Percentiles rank a stretch among this genome's conserved stretches.
Evolutionary conservation across 805 yeast species (phyloP).

Genomic region (Saccharomycodes ludwigii): DNA sequence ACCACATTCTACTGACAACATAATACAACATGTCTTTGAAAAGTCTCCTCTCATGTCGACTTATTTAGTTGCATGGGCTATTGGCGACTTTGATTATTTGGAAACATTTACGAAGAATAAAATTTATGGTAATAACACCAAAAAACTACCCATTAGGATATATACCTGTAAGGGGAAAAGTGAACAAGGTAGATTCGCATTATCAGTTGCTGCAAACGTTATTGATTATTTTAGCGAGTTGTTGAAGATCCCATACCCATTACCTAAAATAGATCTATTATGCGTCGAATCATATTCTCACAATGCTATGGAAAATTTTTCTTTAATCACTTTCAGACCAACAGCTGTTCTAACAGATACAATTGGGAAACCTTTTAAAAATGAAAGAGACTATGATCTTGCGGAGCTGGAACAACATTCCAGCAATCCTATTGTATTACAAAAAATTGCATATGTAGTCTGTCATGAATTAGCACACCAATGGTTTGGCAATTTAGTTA

Average conservation of each 20-base stretch:
- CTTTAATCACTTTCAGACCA: slow-evolving; percentile 67
- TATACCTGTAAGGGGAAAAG: slow-evolving; percentile 72
- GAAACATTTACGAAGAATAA: slow-evolving; percentile 60
- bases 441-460: slow-evolving; percentile 73
- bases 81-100: slow-evolving; percentile 66
- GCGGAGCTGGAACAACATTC: slow-evolving; percentile 65
- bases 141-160: slow-evolving; percentile 63
- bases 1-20: slow-evolving; percentile 28
- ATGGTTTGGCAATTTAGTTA: slow-evolving; percentile 84
- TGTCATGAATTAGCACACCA: slow-evolving; percentile 87
- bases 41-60: slow-evolving; percentile 75
- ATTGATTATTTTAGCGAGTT: slow-evolving; percentile 59
- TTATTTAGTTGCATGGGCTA: slow-evolving; percentile 73
- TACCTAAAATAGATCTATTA: slow-evolving; percentile 73
- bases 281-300: slow-evolving; percentile 77
- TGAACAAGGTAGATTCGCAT: slow-evolving; percentile 58
- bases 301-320: slow-evolving; percentile 88
- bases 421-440: slow-evolving; percentile 62
- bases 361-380: slow-evolving; percentile 47
- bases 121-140: slow-evolving; percentile 55
- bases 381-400: slow-evolving; percentile 25
- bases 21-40: slow-evolving; percentile 49
- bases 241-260: slow-evolving; percentile 64
- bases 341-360: slow-evolving; percentile 66
- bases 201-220: slow-evolving; percentile 63